phyloP scores from a whole-genome alignment of 192 early-diverging fungal species.

The Umbelopsis sp. region DNA sequence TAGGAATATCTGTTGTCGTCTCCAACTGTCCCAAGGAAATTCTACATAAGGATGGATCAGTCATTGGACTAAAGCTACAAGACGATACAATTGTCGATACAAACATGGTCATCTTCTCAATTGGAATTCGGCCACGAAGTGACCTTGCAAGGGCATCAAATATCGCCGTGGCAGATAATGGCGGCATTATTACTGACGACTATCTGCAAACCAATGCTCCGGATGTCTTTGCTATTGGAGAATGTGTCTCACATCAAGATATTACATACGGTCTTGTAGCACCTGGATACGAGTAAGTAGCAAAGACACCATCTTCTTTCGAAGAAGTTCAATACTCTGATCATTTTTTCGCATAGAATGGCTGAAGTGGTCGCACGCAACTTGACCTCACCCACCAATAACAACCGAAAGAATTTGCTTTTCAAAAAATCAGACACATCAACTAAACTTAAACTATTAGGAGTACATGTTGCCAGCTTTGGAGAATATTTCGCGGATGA shows the following conservation, averaged over 20 bases:
- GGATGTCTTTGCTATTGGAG: constrained; percentile 64
- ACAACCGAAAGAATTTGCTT: constrained; percentile 15
- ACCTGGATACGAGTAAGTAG: constrained; percentile 58
- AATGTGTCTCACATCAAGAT: constrained; percentile 52
- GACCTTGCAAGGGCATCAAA: constrained; percentile 54
- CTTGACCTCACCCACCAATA: constrained; percentile 30
- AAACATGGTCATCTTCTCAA: constrained; percentile 54
- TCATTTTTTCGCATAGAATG: constrained; percentile 36
- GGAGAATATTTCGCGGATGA: constrained; percentile 64
- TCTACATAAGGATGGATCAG: constrained; percentile 17
- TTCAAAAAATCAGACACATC: constrained; percentile 66
- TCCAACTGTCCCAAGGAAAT: constrained; percentile 40
- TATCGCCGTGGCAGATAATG: constrained; percentile 47
- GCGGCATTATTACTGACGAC: constrained; percentile 62
- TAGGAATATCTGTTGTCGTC: constrained; percentile 41
- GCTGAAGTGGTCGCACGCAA: constrained; percentile 65
- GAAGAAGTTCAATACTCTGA: background rate
- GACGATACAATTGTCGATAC: constrained; percentile 42
- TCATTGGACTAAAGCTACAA: constrained; percentile 35
- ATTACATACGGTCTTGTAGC: constrained; percentile 61
- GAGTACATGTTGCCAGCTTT: constrained; percentile 71
- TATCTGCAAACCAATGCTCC: constrained; percentile 42
- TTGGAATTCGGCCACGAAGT: constrained; percentile 63
- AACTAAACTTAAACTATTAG: constrained; percentile 69
- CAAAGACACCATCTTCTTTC: background rate